Conservation (phyloP, 108 stramenopile genomes). For the Epipyxis sp. region DNA sequence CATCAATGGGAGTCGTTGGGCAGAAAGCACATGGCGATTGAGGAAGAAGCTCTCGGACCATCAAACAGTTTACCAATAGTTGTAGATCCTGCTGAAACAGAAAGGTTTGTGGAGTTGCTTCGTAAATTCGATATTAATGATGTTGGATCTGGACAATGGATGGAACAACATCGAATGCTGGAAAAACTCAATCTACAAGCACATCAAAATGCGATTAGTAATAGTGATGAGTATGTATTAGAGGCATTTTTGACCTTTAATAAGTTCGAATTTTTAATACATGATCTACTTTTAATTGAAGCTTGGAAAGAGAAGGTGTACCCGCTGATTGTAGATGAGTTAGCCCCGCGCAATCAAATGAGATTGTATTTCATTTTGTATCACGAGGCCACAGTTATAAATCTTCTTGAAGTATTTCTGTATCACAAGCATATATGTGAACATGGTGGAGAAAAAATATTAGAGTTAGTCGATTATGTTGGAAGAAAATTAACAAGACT, state of each 20-base stretch:
- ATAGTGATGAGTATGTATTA: slow-evolving; percentile 58
- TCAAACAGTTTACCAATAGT: neutral
- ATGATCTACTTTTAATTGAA: slow-evolving; percentile 58
- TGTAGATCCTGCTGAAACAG: slow-evolving; percentile 21
- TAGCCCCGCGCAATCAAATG: slow-evolving; percentile 39
- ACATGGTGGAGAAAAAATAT: slow-evolving; percentile 43
- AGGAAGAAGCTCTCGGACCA: neutral
- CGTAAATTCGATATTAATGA: slow-evolving; percentile 21
- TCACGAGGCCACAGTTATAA: slow-evolving; percentile 60
- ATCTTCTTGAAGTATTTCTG: slow-evolving; percentile 55
- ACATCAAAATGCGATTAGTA: slow-evolving; percentile 55
- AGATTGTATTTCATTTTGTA: slow-evolving; percentile 56
- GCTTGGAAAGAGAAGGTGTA: slow-evolving; percentile 53
- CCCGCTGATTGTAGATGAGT: slow-evolving; percentile 37
- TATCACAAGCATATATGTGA: slow-evolving; percentile 57
- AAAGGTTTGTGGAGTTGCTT: slow-evolving; percentile 34
- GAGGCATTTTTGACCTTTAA: slow-evolving; percentile 59
- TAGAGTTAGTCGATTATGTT: slow-evolving; percentile 62
- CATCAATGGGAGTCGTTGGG: slow-evolving; percentile 12
- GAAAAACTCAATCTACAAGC: slow-evolving; percentile 62
- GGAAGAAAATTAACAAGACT: slow-evolving; percentile 50
- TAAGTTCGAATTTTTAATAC: slow-evolving; percentile 49
- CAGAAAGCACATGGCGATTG: neutral
- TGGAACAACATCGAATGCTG: slow-evolving; percentile 47
- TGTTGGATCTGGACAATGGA: slow-evolving; percentile 36